Conservation (phyloP, 1,284 basidiomycete genomes). For the Cutaneotrichosporon arboriforme region DNA sequence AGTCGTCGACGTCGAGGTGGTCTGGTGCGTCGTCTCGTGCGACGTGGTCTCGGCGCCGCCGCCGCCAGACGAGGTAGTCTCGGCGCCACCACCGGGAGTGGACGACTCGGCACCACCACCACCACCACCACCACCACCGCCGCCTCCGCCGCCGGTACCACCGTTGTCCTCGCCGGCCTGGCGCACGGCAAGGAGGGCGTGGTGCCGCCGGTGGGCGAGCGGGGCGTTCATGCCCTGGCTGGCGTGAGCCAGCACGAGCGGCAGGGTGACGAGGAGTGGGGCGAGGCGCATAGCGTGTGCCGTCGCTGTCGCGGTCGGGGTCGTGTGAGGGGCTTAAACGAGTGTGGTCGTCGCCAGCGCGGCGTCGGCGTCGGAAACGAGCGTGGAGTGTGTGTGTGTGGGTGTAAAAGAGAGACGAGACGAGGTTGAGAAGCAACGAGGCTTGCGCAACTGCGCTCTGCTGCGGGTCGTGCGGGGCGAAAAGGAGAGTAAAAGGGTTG, state of each 20-base stretch:
- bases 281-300: background rate
- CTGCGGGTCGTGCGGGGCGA: too few species aligned
- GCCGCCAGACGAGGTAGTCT: background rate
- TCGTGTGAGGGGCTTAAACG: too few species aligned
- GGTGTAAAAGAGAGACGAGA: too few species aligned
- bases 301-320: too few species aligned
- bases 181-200: constrained; percentile 24
- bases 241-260: background rate
- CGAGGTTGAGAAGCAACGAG: too few species aligned
- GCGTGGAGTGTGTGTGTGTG: too few species aligned
- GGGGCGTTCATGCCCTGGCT: constrained; percentile 37
- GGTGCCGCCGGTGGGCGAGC: constrained; percentile 30
- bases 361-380: too few species aligned
- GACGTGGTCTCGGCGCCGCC: background rate
- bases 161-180: background rate
- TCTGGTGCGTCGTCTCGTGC: background rate
- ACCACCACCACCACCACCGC: background rate
- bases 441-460: too few species aligned
- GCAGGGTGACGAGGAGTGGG: background rate
- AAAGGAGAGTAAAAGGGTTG: too few species aligned
- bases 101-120: background rate
- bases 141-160: background rate
- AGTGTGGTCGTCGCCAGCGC: too few species aligned
- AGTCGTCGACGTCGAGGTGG: background rate
- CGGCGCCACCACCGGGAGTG: background rate